Conservation (phyloP, 2,329 filamentous ascomycete species). For the Lomentospora prolificans region DNA sequence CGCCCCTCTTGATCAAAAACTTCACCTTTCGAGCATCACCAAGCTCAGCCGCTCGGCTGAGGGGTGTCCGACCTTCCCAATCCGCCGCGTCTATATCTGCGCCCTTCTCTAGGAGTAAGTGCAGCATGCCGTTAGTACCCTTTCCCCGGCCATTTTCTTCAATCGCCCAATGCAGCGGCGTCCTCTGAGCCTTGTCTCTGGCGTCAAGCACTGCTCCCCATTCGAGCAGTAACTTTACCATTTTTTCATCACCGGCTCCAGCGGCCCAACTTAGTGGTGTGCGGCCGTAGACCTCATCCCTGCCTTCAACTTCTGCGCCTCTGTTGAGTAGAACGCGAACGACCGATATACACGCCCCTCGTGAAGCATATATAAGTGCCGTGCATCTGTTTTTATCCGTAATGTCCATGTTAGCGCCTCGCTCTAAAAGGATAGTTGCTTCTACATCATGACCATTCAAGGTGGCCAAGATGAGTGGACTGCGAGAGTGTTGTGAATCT, state of each 20-base stretch:
- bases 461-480: too few species aligned
- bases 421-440: too few species aligned
- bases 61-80: background rate
- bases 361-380: too few species aligned
- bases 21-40: too few species aligned
- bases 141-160: background rate
- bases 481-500: too few species aligned
- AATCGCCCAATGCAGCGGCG: background rate
- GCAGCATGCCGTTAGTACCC: background rate
- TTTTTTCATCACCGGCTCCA: background rate
- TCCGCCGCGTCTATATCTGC: background rate
- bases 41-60: too few species aligned
- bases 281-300: background rate
- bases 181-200: background rate
- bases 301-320: background rate
- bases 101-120: background rate
- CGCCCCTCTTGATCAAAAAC: too few species aligned
- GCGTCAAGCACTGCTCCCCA: background rate
- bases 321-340: background rate
- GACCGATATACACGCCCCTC: too few species aligned
- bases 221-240: background rate
- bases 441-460: too few species aligned
- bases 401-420: too few species aligned
- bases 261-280: background rate
- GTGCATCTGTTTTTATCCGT: too few species aligned